Evolutionary conservation across 306 rosid genomes (phyloP).

Genomic region (Acacia crassicarpa): DNA sequence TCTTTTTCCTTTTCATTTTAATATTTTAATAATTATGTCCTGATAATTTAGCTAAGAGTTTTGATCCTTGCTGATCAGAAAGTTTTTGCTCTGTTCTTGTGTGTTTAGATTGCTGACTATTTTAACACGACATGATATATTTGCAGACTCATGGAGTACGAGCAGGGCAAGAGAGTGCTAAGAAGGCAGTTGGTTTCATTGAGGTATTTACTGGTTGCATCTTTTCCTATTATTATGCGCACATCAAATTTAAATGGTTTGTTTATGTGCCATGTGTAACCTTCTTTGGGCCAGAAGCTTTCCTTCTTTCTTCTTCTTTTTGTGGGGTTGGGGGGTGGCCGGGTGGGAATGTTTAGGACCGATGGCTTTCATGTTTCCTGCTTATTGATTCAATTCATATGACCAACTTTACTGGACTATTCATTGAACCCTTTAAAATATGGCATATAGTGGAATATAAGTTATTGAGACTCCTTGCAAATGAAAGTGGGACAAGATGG

Average conservation of each 20-base stretch:
- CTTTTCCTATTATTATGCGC: not conserved
- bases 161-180: conserved; percentile 66
- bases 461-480: not conserved
- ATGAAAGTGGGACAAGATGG: conserved; percentile 1
- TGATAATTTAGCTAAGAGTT: not conserved
- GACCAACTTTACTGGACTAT: not conserved
- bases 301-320: not conserved
- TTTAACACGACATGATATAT: not conserved
- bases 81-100: no score
- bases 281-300: not conserved
- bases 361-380: no score
- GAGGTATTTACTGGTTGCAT: conserved; percentile 55
- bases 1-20: not conserved
- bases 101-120: not conserved
- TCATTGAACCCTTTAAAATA: not conserved
- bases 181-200: conserved; percentile 61
- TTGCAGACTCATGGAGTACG: conserved; percentile 88
- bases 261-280: not conserved
- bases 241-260: conserved; percentile 26
- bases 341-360: not conserved
- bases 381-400: no score
- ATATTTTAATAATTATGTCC: not conserved
- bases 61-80: not conserved
- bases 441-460: not conserved
- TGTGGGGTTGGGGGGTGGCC: no score